These are phyloP conservation scores for Paramecium sonneborni DNA, from an alignment of 73 alveolate species.

Conservation along the genomic window DNA sequence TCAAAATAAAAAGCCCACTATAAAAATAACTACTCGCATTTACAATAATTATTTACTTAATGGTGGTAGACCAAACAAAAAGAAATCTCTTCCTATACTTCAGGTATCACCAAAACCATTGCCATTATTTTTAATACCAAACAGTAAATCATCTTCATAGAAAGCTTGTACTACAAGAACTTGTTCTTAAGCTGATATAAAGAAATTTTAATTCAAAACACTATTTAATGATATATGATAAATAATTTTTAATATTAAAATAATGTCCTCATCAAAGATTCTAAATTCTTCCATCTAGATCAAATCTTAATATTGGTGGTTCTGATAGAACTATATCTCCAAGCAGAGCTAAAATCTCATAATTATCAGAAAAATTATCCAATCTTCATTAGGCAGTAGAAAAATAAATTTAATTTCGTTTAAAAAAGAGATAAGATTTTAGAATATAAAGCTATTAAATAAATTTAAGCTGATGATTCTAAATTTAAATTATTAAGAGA, in stretches of 20 bases:
- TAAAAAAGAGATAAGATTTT: background rate
- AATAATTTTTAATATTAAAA: background rate
- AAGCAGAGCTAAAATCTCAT: background rate
- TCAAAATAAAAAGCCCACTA: background rate
- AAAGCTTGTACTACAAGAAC: constrained; percentile 10
- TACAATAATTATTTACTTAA: constrained; percentile 7
- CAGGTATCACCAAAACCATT: background rate
- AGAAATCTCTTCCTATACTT: constrained; percentile 4
- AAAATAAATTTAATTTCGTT: background rate
- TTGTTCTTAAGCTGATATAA: background rate
- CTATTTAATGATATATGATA: constrained; percentile 28
- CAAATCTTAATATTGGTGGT: background rate
- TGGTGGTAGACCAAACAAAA: background rate
- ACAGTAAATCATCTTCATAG: background rate
- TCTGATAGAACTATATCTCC: background rate
- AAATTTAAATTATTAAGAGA: background rate
- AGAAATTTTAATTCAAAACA: constrained; percentile 36
- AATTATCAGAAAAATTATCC: background rate
- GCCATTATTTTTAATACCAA: background rate
- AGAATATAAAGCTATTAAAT: background rate
- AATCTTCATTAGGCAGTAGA: background rate
- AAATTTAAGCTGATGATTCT: background rate
- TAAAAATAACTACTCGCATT: constrained; percentile 11
- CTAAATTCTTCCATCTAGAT: background rate
- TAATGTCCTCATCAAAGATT: background rate